A percentile compares a stretch with the other conserved stretches of the same genome.
Conservation (phyloP, 192 early-diverging fungal species). For the Linnemannia exigua region DNA sequence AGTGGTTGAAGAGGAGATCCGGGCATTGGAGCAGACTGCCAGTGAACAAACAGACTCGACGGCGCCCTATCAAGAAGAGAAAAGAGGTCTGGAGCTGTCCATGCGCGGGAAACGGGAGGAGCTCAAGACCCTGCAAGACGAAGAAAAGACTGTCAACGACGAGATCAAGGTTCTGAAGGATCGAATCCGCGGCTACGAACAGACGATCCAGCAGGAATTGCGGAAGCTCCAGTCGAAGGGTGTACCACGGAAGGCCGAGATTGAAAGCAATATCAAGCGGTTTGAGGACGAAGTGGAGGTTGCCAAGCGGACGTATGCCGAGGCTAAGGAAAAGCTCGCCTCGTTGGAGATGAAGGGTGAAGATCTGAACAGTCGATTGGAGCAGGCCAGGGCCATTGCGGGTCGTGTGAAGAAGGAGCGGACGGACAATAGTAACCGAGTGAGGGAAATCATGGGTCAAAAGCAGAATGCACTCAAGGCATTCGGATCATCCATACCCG, state of each 20-base stretch:
- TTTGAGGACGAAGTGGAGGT: slow-evolving; percentile 56
- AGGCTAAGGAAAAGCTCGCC: slow-evolving; percentile 7
- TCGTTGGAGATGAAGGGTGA: slow-evolving; percentile 13
- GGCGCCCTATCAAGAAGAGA: slow-evolving; percentile 64
- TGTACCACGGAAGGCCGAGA: slow-evolving; percentile 49
- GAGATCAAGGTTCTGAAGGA: slow-evolving; percentile 55
- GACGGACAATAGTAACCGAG: slow-evolving; percentile 13
- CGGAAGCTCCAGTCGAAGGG: slow-evolving; percentile 44
- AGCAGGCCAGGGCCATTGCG: slow-evolving; percentile 10
- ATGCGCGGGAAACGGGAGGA: slow-evolving; percentile 66
- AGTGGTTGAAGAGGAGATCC: slow-evolving; percentile 45
- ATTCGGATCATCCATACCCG: slow-evolving; percentile 78
- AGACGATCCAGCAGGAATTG: slow-evolving; percentile 65
- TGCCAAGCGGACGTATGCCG: slow-evolving; percentile 41
- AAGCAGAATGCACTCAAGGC: slow-evolving; percentile 77
- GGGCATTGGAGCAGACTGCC: slow-evolving; percentile 53
- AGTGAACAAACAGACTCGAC: slow-evolving; percentile 56
- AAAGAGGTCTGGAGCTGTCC: slow-evolving; percentile 48
- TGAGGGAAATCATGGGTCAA: slow-evolving; percentile 70
- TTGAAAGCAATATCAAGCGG: slow-evolving; percentile 54
- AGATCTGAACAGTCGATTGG: slow-evolving; percentile 2
- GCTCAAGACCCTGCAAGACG: slow-evolving; percentile 54
- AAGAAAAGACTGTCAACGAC: slow-evolving; percentile 60
- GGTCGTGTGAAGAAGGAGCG: slow-evolving; percentile 32
- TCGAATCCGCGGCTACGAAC: slow-evolving; percentile 58